Conservation (phyloP, 495 filamentous ascomycete species). For the Podospora tetraspora region DNA sequence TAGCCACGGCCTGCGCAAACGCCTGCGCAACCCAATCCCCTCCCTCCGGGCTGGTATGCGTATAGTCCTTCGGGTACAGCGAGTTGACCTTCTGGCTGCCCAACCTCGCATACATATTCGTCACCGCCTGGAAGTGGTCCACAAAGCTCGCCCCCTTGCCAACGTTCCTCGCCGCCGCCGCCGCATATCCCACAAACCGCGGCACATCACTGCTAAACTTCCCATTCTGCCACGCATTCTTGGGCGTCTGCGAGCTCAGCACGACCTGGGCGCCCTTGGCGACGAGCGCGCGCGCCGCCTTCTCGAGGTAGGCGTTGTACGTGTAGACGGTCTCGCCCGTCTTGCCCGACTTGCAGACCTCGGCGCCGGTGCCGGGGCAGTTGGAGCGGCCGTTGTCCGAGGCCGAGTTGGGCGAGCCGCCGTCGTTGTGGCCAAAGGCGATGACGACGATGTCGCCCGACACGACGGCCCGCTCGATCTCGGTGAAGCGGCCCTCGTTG, state of each 20-base stretch:
- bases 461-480: slow-evolving; percentile 44
- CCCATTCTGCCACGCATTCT: slow-evolving; percentile 57
- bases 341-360: slow-evolving; percentile 50
- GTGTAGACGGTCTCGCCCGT: slow-evolving; percentile 50
- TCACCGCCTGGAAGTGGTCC: slow-evolving; percentile 56
- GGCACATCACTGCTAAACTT: slow-evolving; percentile 37
- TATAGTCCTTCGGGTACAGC: slow-evolving; percentile 57
- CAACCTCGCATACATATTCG: slow-evolving; percentile 46
- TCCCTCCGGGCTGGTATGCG: slow-evolving; percentile 57
- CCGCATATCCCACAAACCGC: slow-evolving; percentile 56
- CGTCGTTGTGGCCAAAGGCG: slow-evolving; percentile 64
- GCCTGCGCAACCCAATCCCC: slow-evolving; percentile 55
- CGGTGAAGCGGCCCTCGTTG: slow-evolving; percentile 54
- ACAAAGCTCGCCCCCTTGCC: slow-evolving; percentile 48
- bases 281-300: slow-evolving; percentile 46
- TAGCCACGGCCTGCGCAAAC: slow-evolving; percentile 56
- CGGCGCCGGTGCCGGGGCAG: slow-evolving; percentile 49
- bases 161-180: slow-evolving; percentile 43
- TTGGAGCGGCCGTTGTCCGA: slow-evolving; percentile 57
- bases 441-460: slow-evolving; percentile 55
- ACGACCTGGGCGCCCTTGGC: slow-evolving; percentile 59
- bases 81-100: slow-evolving; percentile 43
- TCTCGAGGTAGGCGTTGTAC: slow-evolving; percentile 52
- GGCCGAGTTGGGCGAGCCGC: slow-evolving; percentile 48
- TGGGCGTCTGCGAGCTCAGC: slow-evolving; percentile 57